Evolutionary conservation across 2,329 filamentous ascomycete genomes (phyloP), one percentile per base, ranked within the genome.

Genomic region (Penicillium sp.): DNA sequence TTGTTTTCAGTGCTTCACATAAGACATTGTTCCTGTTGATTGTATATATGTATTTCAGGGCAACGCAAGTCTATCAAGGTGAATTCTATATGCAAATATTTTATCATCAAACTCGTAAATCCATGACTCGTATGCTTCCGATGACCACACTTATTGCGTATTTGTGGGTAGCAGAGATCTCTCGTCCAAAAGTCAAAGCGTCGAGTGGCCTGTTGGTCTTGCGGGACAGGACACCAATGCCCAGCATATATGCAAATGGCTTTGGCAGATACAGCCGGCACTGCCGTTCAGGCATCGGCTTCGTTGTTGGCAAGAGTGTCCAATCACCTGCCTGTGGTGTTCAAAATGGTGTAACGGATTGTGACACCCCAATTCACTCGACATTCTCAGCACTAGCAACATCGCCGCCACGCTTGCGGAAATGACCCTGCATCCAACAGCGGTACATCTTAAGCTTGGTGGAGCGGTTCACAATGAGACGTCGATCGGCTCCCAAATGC

Each of bases 381-480:
- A 4, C 21, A 44, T 23, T 52, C 27, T 45, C 39, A 9, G 50
- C 16, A 25, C 29, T 26, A 14, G 56, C 60, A 23, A 54, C 61
- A 33, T 45, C 53, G 4, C 42, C 59, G 23, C 53, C 64, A n/a
- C 67, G 69, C 60, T 79, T 80, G 49, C 60, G 62, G 59, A 80
- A 79, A 29, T 77, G 73, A 4, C 75, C 78, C 60, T 80, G 78
- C 58, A 80, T 73, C 71, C 95, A 99, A 80, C 93, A 98, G 60
- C 95, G 87, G 76, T 98, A 98, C 95, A 99, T 99, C 78, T 98
- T 99, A 49, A 96, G 81, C 77, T 92, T 89, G 69, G 88, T 85
- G 54, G 93, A 91, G 63, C 95, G 86, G 74, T 99, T 99, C 55
- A 99, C 92, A 54, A 99, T 83, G 80, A 99, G 83, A 58, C 95